Base-by-base conservation (phyloP, 2,329 filamentous ascomycete genomes). In the Colletotrichum scovillei region DNA sequence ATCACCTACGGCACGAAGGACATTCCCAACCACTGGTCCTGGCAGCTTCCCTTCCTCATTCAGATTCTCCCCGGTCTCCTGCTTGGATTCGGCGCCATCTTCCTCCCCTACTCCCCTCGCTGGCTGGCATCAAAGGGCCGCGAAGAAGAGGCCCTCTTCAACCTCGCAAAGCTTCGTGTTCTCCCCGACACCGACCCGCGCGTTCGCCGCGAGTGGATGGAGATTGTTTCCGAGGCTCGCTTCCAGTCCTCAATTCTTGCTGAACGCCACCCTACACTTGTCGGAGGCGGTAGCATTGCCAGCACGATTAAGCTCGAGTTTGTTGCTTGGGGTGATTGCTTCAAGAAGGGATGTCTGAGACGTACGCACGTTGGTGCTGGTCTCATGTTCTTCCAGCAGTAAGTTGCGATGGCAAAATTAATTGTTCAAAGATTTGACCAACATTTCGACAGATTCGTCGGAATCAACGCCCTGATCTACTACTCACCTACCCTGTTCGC, bases 351-450 rank as follows among this genome's bases (percentile, higher is more conserved):
- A 4, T 87, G 85, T 77, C 86, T 86, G 82, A 82, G 86, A 56
- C 81, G 82, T 14, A 83, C 81, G 0, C 74, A 79, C 59, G 82
- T 90, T 22, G 89, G 88, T 26, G 79, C 86, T 7, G 83, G 84
- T 0, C 77, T 91, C 16, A 87, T 88, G 83, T 90, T 91, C 77
- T 91, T 90, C 78, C 88, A 91, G 69, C 88, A 89, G 16, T 38
- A 16, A 38, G 35, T 38, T 16, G 0, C 12, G 16, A 2, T 38
- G 35, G 16, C 3, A 12, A 38, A 16, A 16, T 1, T 16, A 1
- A 1, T 2, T 38, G 5, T 14, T 38, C 5, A 3, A 16, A 38
- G 12, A 4, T 6, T 16, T 16, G 12, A 38, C 35, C 16, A 38
- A 38, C 0, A 42, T 19, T 6, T 19, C 14, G 14, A 42, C 7